These are phyloP conservation scores for Coemansia furcata DNA, from an alignment of 192 early-diverging fungal genomes.

Conservation along the genomic window DNA sequence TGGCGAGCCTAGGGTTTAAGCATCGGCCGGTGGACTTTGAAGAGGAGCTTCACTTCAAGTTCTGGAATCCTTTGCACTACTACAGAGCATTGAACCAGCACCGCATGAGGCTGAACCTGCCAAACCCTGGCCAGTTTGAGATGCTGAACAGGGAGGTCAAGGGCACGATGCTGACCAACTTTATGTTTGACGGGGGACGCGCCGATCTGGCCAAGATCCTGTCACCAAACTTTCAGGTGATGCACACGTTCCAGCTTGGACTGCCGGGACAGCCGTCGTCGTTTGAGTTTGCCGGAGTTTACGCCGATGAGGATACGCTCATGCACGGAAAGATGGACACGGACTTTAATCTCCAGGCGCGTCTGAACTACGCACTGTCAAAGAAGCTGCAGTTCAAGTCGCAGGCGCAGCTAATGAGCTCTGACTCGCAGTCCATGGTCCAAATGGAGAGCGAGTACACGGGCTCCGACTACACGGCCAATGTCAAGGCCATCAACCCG, in stretches of 20 bases:
- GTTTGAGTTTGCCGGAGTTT: slow-evolving; percentile 92
- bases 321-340: slow-evolving; percentile 94
- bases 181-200: slow-evolving; percentile 92
- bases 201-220: slow-evolving; percentile 91
- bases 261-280: slow-evolving; percentile 72
- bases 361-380: slow-evolving; percentile 81
- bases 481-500: slow-evolving; percentile 94
- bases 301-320: slow-evolving; percentile 74
- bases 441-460: slow-evolving; percentile 91
- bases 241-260: slow-evolving; percentile 89
- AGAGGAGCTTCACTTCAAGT: slow-evolving; percentile 54
- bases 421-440: slow-evolving; percentile 83
- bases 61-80: slow-evolving; percentile 53
- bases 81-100: slow-evolving; percentile 50
- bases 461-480: slow-evolving; percentile 84
- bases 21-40: slow-evolving; percentile 25
- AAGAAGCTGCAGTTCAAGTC: slow-evolving; percentile 62
- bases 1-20: slow-evolving; percentile 26
- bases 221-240: slow-evolving; percentile 92
- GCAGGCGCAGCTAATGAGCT: slow-evolving; percentile 61
- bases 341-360: slow-evolving; percentile 81
- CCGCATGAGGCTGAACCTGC: slow-evolving; percentile 43
- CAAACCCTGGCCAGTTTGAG: slow-evolving; percentile 52
- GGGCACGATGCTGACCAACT: slow-evolving; percentile 78
- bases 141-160: slow-evolving; percentile 43